Evolutionary conservation across 1,139 yeast genomes (phyloP).

Genomic region (Candida sanyaensis): DNA sequence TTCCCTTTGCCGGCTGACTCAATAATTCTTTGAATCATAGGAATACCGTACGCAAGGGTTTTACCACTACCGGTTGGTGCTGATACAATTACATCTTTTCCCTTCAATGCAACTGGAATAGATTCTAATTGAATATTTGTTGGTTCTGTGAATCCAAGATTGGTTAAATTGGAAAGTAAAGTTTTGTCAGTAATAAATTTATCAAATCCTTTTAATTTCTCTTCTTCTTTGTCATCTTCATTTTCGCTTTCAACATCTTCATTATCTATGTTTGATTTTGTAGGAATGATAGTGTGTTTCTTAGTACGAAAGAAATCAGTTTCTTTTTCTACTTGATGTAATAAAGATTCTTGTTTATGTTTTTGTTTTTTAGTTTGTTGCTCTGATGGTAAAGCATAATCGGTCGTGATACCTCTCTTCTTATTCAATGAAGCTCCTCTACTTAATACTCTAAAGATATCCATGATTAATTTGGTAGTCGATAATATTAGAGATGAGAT

Average conservation of each 20-base stretch:
- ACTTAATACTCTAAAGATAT: slow-evolving; percentile 79
- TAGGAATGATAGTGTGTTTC: slow-evolving; percentile 24
- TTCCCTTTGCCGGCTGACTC: slow-evolving; percentile 28
- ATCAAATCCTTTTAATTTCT: slow-evolving; percentile 68
- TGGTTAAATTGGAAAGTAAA: slow-evolving; percentile 64
- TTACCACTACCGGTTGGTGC: slow-evolving; percentile 97
- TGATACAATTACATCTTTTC: slow-evolving; percentile 78
- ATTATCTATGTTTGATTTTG: slow-evolving; percentile 16
- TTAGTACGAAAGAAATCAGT: slow-evolving; percentile 71
- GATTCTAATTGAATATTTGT: slow-evolving; percentile 91
- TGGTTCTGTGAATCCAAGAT: slow-evolving; percentile 76
- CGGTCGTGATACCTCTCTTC: slow-evolving; percentile 43
- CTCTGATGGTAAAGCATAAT: slow-evolving; percentile 42
- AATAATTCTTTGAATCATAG: slow-evolving; percentile 58
- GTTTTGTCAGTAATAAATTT: slow-evolving; percentile 68
- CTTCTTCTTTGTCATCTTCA: slow-evolving; percentile 22
- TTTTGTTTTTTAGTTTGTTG: slow-evolving; percentile 19
- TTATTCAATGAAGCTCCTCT: slow-evolving; percentile 83
- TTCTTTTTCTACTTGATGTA: slow-evolving; percentile 56
- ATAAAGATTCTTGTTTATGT: slow-evolving; percentile 38
- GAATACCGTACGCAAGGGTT: slow-evolving; percentile 84
- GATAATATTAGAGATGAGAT: neutral
- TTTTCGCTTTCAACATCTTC: slow-evolving; percentile 20
- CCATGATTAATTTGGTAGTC: slow-evolving; percentile 54
- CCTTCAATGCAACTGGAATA: slow-evolving; percentile 65